Evolutionary conservation across 140 eudicot genomes (phyloP).

Genomic region (Ambrosia hybrid): DNA sequence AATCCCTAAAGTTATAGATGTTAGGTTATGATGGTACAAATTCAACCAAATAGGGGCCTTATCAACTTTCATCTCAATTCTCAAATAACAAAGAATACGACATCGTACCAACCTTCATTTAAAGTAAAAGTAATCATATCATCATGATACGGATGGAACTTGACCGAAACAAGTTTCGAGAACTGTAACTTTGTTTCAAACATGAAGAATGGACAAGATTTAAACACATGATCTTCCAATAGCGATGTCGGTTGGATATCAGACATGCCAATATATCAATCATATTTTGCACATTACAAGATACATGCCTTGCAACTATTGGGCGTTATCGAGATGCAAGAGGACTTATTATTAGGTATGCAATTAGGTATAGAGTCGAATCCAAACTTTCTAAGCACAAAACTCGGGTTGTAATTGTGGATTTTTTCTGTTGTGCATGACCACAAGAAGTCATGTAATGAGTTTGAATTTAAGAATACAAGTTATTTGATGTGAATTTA

Average conservation of each 20-base stretch:
- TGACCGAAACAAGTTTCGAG: not conserved
- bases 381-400: not conserved
- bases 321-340: not conserved
- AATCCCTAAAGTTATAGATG: constrained; percentile 20
- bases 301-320: not conserved
- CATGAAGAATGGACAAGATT: not conserved
- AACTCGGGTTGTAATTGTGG: not conserved
- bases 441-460: not conserved
- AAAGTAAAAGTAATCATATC: constrained; percentile 23
- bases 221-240: not conserved
- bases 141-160: constrained; percentile 13
- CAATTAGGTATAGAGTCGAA: not conserved
- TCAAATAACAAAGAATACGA: constrained; percentile 17
- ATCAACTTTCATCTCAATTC: constrained; percentile 10
- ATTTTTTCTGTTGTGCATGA: not conserved
- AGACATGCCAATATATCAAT: not conserved
- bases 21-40: constrained; percentile 33
- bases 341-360: not conserved
- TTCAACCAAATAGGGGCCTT: constrained; percentile 23
- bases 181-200: not conserved
- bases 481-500: not conserved
- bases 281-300: not conserved
- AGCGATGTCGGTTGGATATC: not conserved
- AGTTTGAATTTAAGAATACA: too few species aligned
- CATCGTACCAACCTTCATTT: constrained; percentile 21